Base-by-base conservation (phyloP, 768 basidiomycete species). In the Xerocomellus dryophilus region DNA sequence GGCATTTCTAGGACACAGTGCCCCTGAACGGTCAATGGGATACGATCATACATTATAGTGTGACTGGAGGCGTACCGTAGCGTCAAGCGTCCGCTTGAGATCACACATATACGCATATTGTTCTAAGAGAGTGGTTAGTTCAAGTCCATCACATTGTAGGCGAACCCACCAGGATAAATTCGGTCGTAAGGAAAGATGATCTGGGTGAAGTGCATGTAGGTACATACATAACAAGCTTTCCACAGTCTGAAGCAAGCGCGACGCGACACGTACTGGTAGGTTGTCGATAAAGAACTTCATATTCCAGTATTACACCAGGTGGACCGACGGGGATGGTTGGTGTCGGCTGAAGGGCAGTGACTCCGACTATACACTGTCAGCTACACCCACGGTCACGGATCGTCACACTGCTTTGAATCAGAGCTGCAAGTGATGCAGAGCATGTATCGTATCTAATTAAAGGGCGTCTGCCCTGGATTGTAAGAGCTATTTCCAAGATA, bases 1-100 rank as follows among this genome's bases (percentile, higher is more conserved):
- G 97, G 97, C 97, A 99, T 99, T 76, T 99, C 97, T 35, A 99
- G 81, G n/a, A 98, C 93, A 69, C 97, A 98, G 62, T 99, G 97
- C 46, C 97, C 97, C 94, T 98, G 66, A 35, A 61, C 35, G 40
- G 36, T 32, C 54, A 42, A 27, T 54, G 36, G 43, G 36, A 36
- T 51, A 45, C n/a, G 14, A 9, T 18, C 21, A 45, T 29, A 17
- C 27, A 34, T 35, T 32, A 43, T 38, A 15, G 40, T n/a, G 39
- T 9, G 17, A 20, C 34, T 34, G 34, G 25, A 31, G 42, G 64
- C 76, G 57, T 70, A 94, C 95, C 55, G 91, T 87, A 34, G 94
- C 95, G 73, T 99, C 97, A 17, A 99, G 81, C 2, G 96, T 93
- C 62, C 92, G 79, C 73, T 99, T 99, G 59, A 99, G 80, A 73